Evolutionary conservation across 495 filamentous ascomycete species (phyloP).

Genomic region (Pseudevernia furfuracea): DNA sequence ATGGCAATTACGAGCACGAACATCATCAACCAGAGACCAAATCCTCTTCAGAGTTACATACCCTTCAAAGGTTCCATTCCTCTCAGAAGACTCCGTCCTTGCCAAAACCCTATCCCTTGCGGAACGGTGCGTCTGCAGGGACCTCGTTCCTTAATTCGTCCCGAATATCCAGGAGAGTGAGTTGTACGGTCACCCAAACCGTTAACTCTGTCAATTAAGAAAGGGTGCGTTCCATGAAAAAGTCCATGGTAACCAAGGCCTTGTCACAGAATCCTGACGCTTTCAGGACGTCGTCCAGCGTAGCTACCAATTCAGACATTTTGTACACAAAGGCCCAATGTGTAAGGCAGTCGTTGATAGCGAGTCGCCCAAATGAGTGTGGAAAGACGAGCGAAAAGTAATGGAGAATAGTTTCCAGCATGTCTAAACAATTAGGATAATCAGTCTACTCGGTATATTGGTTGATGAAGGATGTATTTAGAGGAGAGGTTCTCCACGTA

Average conservation of each 20-base stretch:
- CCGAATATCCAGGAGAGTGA: not conserved
- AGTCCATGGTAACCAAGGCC: not conserved
- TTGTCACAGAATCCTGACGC: not conserved
- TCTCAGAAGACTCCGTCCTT: not conserved
- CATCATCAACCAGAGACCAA: not conserved
- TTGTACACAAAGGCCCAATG: not conserved
- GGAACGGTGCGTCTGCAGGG: not conserved
- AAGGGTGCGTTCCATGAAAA: not conserved
- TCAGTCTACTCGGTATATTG: not conserved
- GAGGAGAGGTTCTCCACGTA: not conserved
- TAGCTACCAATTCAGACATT: not conserved
- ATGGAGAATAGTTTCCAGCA: not conserved
- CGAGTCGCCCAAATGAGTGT: not conserved
- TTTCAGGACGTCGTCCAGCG: not conserved
- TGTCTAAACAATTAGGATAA: not conserved
- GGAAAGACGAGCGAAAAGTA: not conserved
- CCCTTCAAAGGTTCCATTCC: not conserved
- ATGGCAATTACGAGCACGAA: not conserved
- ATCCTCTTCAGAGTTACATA: not conserved
- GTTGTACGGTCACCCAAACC: not conserved
- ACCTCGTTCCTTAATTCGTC: not conserved
- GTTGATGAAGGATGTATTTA: not conserved
- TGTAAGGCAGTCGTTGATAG: not conserved
- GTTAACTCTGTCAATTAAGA: accelerated
- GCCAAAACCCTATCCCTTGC: not conserved